Conservation (phyloP, 2,329 filamentous ascomycete genomes). For the Penicillium sp. region DNA sequence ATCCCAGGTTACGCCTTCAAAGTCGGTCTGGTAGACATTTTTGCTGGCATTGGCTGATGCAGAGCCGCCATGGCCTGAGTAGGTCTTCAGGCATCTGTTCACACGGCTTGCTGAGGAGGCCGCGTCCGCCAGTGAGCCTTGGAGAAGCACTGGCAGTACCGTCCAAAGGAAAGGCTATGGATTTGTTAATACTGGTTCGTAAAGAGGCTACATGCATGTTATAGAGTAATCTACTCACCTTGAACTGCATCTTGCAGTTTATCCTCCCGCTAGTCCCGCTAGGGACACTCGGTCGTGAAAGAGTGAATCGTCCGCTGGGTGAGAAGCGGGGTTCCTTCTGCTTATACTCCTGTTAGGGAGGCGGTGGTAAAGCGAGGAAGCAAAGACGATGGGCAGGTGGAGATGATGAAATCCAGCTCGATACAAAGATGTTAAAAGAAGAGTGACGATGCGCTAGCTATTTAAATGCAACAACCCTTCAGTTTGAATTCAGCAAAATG, state of each 20-base stretch:
- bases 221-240: constrained; percentile 16
- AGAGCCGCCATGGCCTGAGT: constrained; percentile 22
- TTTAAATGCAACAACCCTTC: constrained; percentile 11
- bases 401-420: not conserved
- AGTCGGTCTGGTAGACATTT: constrained; percentile 56
- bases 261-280: constrained; percentile 8
- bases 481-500: constrained; percentile 2
- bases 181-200: constrained; percentile 9
- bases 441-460: not conserved
- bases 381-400: not conserved
- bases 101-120: constrained; percentile 27
- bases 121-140: constrained; percentile 4
- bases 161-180: constrained; percentile 19
- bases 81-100: constrained; percentile 27
- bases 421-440: not conserved
- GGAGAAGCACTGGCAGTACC: constrained; percentile 26
- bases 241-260: constrained; percentile 28
- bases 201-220: not conserved
- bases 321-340: not conserved
- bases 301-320: not conserved
- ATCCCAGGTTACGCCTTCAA: constrained; percentile 63
- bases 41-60: constrained; percentile 20
- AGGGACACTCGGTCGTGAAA: not conserved
- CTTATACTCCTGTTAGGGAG: not conserved
- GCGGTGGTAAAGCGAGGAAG: not conserved